Percentiles rank a stretch among this genome's conserved stretches.
Conservation (phyloP, 2,329 filamentous ascomycete genomes). For the Ascomycota sp. region DNA sequence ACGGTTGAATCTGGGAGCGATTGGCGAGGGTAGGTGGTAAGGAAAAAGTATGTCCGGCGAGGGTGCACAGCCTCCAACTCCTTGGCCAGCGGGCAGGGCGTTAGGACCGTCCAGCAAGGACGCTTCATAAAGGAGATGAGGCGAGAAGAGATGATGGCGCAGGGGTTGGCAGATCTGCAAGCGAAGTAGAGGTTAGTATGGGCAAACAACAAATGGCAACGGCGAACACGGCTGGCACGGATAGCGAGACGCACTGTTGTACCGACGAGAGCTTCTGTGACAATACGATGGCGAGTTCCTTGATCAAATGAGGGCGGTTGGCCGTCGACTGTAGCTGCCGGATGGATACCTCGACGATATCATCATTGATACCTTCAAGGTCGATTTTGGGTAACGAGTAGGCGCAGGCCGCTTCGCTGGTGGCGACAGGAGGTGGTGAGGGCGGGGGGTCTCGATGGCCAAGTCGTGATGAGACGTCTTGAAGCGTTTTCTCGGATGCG, state of each 20-base stretch:
- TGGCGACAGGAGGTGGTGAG: conserved; percentile 13
- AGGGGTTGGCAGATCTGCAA: conserved; percentile 77
- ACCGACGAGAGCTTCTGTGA: conserved; percentile 61
- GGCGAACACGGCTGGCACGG: too few species aligned
- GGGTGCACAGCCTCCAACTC: conserved; percentile 84
- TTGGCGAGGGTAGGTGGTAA: conserved; percentile 73
- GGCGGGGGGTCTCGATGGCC: conserved; percentile 45
- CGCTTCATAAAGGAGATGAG: conserved; percentile 81
- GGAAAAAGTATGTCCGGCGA: conserved; percentile 87
- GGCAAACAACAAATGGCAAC: background rate
- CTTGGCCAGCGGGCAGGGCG: conserved; percentile 78
- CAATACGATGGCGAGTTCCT: conserved; percentile 71
- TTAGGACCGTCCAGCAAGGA: conserved; percentile 53
- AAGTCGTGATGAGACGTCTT: conserved; percentile 53
- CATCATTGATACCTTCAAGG: conserved; percentile 72
- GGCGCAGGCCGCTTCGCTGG: conserved; percentile 9
- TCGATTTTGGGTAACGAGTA: conserved; percentile 22
- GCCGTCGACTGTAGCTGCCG: conserved; percentile 72
- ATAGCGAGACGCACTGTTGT: conserved; percentile 53
- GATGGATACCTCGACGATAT: conserved; percentile 84
- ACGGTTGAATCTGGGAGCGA: conserved; percentile 41
- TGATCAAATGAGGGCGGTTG: conserved; percentile 85
- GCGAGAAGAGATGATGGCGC: conserved; percentile 84
- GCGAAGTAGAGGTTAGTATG: background rate
- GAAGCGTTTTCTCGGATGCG: conserved; percentile 40